Evolutionary conservation across 139 green algal genomes (phyloP).

Genomic region (Yamagishiella unicocca): DNA sequence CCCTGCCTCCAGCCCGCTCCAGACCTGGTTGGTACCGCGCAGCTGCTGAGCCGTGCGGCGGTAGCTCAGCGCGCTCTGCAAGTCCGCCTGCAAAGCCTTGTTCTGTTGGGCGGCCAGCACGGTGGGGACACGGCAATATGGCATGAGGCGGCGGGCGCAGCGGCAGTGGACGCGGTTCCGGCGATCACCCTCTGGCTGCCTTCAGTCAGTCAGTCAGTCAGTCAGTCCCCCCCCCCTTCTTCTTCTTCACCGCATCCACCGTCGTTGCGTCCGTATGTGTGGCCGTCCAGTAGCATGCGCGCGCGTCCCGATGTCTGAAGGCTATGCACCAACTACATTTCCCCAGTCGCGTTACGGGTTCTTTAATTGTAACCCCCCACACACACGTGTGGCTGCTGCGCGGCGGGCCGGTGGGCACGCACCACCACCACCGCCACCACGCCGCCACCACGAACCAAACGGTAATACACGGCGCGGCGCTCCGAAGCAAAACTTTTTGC

Average conservation of each 20-base stretch:
- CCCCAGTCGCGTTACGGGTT: too few relatives aligned
- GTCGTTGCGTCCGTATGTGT: too few relatives aligned
- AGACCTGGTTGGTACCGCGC: not conserved
- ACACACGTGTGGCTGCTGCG: too few relatives aligned
- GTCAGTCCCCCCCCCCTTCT: too few relatives aligned
- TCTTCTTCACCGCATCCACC: too few relatives aligned
- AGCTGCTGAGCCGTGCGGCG: constrained; percentile 3
- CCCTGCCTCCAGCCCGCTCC: not conserved
- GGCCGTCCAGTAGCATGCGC: too few relatives aligned
- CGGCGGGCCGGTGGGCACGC: too few relatives aligned
- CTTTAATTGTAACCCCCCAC: too few relatives aligned
- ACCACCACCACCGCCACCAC: not conserved
- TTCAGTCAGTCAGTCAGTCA: not conserved
- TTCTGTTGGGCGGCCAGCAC: not conserved
- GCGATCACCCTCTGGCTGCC: not conserved
- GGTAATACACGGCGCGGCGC: not conserved
- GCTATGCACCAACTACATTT: too few relatives aligned
- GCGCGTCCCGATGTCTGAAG: too few relatives aligned
- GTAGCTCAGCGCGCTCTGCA: not conserved
- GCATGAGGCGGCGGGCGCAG: not conserved
- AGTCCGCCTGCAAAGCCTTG: not conserved
- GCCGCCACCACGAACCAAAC: not conserved
- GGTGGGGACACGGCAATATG: not conserved
- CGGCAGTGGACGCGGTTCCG: not conserved
- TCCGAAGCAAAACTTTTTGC: not conserved